phyloP scores from a whole-genome alignment of 495 filamentous ascomycete genomes.

The Aspergillus bertholletiae region DNA sequence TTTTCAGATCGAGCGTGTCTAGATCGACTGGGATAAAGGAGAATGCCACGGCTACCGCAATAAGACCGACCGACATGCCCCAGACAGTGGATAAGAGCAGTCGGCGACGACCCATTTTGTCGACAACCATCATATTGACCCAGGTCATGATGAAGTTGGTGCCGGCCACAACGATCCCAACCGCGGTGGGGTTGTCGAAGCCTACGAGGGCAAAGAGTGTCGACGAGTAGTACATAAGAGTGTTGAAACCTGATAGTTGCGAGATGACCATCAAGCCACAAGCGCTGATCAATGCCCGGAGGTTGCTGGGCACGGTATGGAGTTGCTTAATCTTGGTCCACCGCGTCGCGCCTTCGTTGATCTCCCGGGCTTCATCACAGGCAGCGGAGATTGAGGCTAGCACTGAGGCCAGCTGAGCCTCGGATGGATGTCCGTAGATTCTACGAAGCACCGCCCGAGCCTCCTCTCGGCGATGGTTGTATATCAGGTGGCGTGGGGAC shows the following conservation, averaged over 20 bases:
- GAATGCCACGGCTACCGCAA: slow-evolving; percentile 46
- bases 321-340: slow-evolving; percentile 44
- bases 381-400: slow-evolving; percentile 28
- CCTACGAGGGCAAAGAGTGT: slow-evolving; percentile 52
- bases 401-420: slow-evolving; percentile 38
- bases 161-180: slow-evolving; percentile 47
- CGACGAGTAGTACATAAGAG: slow-evolving; percentile 50
- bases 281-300: slow-evolving; percentile 47
- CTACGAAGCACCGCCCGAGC: slow-evolving; percentile 31
- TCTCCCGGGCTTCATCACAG: slow-evolving; percentile 33
- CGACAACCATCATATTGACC: slow-evolving; percentile 48
- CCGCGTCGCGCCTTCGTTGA: slow-evolving; percentile 27
- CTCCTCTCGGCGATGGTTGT: slow-evolving; percentile 39
- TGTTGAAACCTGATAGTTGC: slow-evolving; percentile 48
- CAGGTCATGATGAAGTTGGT: slow-evolving; percentile 53
- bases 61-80: slow-evolving; percentile 41
- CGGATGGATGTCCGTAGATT: slow-evolving; percentile 36
- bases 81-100: slow-evolving; percentile 48
- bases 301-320: slow-evolving; percentile 41
- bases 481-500: slow-evolving; percentile 50
- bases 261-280: slow-evolving; percentile 49
- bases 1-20: slow-evolving; percentile 20
- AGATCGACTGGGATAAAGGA: slow-evolving; percentile 46
- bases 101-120: slow-evolving; percentile 45
- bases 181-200: slow-evolving; percentile 48